Percentiles rank a stretch among this genome's conserved stretches.
phyloP scores from a whole-genome alignment of 305 asterid genomes.

The Solanum aculeatissimum region DNA sequence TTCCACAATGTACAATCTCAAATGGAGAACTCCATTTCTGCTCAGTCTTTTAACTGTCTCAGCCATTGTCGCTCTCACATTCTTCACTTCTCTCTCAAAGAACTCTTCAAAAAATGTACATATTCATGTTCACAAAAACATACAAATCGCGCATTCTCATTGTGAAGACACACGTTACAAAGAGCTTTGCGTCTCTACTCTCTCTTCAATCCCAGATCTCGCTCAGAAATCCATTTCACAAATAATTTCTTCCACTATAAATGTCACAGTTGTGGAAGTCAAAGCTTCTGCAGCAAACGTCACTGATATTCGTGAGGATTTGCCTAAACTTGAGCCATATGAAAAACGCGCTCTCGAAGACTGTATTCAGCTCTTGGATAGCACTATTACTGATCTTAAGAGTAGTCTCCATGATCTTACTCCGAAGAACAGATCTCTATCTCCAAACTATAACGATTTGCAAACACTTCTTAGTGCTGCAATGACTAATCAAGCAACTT shows the following conservation, averaged over 20 bases:
- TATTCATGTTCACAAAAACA: slow-evolving; percentile 34
- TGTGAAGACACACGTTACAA: slow-evolving; percentile 64
- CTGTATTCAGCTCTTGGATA: slow-evolving; percentile 56
- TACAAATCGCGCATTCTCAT: slow-evolving; percentile 36
- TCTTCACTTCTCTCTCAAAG: background rate
- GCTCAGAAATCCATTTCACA: slow-evolving; percentile 53
- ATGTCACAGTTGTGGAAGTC: slow-evolving; percentile 60
- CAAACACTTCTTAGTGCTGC: slow-evolving; percentile 74
- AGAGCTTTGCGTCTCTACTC: slow-evolving; percentile 66
- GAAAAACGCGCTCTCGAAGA: slow-evolving; percentile 70
- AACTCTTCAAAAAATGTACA: background rate
- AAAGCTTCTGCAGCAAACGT: slow-evolving; percentile 35
- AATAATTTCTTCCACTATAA: slow-evolving; percentile 53
- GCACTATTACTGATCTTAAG: slow-evolving; percentile 37
- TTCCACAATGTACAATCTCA: background rate
- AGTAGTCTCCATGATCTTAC: slow-evolving; percentile 29
- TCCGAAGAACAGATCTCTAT: background rate
- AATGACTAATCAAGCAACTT: slow-evolving; percentile 80
- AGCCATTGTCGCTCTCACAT: background rate
- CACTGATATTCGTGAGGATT: slow-evolving; percentile 41
- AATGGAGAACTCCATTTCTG: background rate
- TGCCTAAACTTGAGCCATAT: slow-evolving; percentile 30
- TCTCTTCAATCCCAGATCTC: slow-evolving; percentile 44
- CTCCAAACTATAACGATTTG: slow-evolving; percentile 28
- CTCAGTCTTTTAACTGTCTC: background rate